phyloP scores from a whole-genome alignment of 2,329 filamentous ascomycete genomes.

The Cladophialophora chaetospira region DNA sequence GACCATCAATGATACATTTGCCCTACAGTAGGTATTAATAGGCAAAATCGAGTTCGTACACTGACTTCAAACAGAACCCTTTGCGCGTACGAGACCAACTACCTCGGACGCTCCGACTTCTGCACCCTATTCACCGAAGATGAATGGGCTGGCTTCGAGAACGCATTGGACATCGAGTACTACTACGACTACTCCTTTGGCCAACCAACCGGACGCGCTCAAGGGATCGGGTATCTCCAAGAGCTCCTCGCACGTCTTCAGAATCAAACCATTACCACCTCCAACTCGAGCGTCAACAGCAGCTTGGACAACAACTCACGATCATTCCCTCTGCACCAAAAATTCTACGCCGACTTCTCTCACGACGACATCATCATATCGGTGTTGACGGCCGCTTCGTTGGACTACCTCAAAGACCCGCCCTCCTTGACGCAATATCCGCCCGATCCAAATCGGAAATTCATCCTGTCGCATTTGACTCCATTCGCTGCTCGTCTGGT shows the following conservation, averaged over 20 bases:
- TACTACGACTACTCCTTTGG: constrained; percentile 50
- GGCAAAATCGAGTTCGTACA: too few relatives aligned
- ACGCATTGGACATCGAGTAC: constrained; percentile 56
- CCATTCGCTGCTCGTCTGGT: constrained; percentile 59
- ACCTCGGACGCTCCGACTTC: constrained; percentile 54
- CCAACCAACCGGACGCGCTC: constrained; percentile 54
- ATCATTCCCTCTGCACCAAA: constrained; percentile 51
- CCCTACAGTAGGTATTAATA: constrained; percentile 47
- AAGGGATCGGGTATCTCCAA: constrained; percentile 56
- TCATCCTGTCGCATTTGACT: constrained; percentile 54
- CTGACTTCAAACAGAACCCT: constrained; percentile 46
- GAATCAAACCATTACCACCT: constrained; percentile 49
- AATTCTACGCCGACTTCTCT: constrained; percentile 56
- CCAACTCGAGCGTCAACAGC: constrained; percentile 56
- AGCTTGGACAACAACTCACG: constrained; percentile 49
- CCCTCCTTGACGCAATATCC: constrained; percentile 46
- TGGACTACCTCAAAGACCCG: constrained; percentile 57
- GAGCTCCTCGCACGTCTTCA: constrained; percentile 55
- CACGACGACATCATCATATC: constrained; percentile 58
- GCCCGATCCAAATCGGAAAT: constrained; percentile 43
- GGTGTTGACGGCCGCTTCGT: constrained; percentile 53
- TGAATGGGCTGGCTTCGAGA: constrained; percentile 59
- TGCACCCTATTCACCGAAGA: constrained; percentile 57
- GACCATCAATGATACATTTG: constrained; percentile 54
- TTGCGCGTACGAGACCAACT: constrained; percentile 57